These are phyloP conservation scores for Cercospora canescens DNA, from an alignment of 2,329 filamentous ascomycete species.

Conservation along the genomic window DNA sequence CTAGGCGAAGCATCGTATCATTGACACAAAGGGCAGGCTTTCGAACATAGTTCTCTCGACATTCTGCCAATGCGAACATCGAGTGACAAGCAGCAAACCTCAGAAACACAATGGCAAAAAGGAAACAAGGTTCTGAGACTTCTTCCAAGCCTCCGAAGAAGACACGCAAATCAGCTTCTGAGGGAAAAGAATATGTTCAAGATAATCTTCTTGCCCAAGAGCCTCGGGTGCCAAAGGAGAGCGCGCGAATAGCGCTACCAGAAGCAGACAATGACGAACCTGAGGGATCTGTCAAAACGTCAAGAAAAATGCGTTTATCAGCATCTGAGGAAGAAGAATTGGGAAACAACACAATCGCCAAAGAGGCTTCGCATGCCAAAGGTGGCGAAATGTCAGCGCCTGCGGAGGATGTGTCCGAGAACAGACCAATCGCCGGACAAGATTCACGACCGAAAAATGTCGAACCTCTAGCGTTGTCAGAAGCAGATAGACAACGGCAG, in stretches of 20 bases:
- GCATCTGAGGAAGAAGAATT: neutral
- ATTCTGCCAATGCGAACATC: neutral
- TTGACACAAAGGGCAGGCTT: neutral
- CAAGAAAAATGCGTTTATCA: neutral
- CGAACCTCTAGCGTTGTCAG: neutral
- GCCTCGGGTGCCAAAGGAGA: neutral
- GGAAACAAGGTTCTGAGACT: neutral
- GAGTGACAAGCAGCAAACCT: neutral
- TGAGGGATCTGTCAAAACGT: neutral
- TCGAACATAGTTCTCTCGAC: neutral
- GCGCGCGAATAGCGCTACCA: neutral
- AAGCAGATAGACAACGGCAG: neutral
- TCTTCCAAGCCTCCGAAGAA: neutral
- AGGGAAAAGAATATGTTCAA: neutral
- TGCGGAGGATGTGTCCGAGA: neutral
- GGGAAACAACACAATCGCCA: neutral
- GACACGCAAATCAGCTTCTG: neutral
- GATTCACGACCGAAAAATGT: neutral
- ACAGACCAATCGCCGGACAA: neutral
- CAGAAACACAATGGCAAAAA: neutral
- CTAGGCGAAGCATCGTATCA: neutral
- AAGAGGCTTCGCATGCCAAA: neutral
- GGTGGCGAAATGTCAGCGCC: neutral
- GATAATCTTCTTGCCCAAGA: neutral
- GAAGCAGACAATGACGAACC: neutral